Conservation (phyloP, 2,329 filamentous ascomycete genomes). For the Monosporascus ibericus region DNA sequence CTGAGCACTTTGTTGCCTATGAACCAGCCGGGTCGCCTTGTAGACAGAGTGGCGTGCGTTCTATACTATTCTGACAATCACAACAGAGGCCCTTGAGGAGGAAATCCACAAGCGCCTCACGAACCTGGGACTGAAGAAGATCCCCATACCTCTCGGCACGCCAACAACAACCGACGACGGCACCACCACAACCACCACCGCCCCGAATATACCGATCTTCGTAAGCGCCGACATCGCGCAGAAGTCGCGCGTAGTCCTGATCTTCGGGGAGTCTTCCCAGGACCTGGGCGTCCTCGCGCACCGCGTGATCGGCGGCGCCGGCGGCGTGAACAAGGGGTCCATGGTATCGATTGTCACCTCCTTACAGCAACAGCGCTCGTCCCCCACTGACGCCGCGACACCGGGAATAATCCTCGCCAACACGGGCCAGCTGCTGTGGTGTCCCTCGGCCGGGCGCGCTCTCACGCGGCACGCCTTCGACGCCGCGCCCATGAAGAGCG, state of each 20-base stretch:
- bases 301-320: slow-evolving; percentile 55
- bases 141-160: slow-evolving; percentile 54
- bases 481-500: slow-evolving; percentile 54
- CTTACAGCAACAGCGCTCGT: slow-evolving; percentile 32
- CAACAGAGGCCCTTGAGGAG: slow-evolving; percentile 53
- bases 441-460: slow-evolving; percentile 53
- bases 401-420: slow-evolving; percentile 72
- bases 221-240: slow-evolving; percentile 44
- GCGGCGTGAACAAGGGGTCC: slow-evolving; percentile 66
- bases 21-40: too few relatives aligned
- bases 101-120: slow-evolving; percentile 59
- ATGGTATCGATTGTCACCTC: slow-evolving; percentile 55
- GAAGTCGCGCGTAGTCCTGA: slow-evolving; percentile 60
- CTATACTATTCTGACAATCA: neutral
- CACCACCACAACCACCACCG: slow-evolving; percentile 12
- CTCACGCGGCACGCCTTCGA: slow-evolving; percentile 54
- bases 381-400: slow-evolving; percentile 24
- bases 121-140: slow-evolving; percentile 50
- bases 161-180: too few relatives aligned
- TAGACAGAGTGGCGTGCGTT: too few relatives aligned
- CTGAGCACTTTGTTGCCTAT: too few relatives aligned
- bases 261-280: slow-evolving; percentile 67
- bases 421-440: slow-evolving; percentile 71
- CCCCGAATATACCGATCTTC: slow-evolving; percentile 56
- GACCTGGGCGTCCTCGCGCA: slow-evolving; percentile 72